Percentiles rank a stretch among this genome's conserved stretches.
Conservation (phyloP, 345 rosid genomes). For the Arabis hirsuta region DNA sequence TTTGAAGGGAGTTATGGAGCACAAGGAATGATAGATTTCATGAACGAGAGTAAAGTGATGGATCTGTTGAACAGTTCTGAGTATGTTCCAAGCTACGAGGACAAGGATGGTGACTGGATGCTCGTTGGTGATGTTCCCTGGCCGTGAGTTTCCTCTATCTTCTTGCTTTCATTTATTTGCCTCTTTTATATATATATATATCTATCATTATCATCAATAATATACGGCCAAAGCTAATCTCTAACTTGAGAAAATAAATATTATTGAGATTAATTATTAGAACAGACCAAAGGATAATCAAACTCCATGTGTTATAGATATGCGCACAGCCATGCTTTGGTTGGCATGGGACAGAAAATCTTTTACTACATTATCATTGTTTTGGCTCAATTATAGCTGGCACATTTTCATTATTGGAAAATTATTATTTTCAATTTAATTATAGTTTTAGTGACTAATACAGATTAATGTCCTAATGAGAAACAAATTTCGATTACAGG, state of each 20-base stretch:
- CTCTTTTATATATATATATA: background rate
- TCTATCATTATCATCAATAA: background rate
- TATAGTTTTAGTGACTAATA: background rate
- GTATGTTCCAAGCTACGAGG: slow-evolving; percentile 93
- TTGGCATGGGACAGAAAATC: slow-evolving; percentile 36
- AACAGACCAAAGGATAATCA: slow-evolving; percentile 5
- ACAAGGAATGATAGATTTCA: slow-evolving; percentile 87
- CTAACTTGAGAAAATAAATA: background rate
- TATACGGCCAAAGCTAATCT: background rate
- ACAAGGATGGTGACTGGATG: slow-evolving; percentile 99
- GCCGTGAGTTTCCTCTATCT: slow-evolving; percentile 31
- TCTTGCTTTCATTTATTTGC: background rate
- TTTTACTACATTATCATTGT: slow-evolving; percentile 3
- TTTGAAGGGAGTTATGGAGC: slow-evolving; percentile 39
- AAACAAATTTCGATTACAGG: slow-evolving; percentile 46
- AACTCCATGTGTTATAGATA: slow-evolving; percentile 29
- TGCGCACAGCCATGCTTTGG: slow-evolving; percentile 33
- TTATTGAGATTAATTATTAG: slow-evolving; percentile 2
- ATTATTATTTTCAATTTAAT: background rate
- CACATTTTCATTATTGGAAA: background rate
- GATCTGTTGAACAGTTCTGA: slow-evolving; percentile 87
- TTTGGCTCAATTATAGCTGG: slow-evolving; percentile 31
- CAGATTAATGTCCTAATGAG: background rate
- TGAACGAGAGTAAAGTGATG: slow-evolving; percentile 94
- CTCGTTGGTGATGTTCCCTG: slow-evolving; percentile 91